A percentile compares a stretch with the other conserved stretches of the same genome.
Evolutionary conservation across 768 basidiomycete species (phyloP).

Genomic region (Russula emetica): DNA sequence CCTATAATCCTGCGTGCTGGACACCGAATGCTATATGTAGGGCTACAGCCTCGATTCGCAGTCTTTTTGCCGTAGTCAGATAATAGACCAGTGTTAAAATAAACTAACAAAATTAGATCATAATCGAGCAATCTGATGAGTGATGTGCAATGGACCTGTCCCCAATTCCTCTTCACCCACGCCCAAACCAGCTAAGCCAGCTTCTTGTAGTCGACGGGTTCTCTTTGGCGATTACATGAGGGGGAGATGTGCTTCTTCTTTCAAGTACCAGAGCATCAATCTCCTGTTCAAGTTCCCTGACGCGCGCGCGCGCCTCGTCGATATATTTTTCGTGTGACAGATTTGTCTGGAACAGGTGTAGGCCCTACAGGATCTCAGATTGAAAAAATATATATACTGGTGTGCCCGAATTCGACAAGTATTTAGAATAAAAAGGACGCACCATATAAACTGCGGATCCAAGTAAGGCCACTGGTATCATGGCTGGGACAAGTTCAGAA

Average conservation of each 20-base stretch:
- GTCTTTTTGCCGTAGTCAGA: not conserved
- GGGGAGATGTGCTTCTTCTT: not conserved
- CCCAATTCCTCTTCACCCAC: not conserved
- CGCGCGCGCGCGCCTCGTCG: constrained; percentile 51
- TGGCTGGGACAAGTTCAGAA: constrained; percentile 62
- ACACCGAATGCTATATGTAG: not conserved
- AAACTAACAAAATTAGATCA: not conserved
- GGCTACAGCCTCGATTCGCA: not conserved
- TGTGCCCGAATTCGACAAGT: not conserved
- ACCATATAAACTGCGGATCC: constrained; percentile 80
- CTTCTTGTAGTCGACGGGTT: not conserved
- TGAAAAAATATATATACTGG: too few species aligned
- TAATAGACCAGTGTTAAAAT: not conserved
- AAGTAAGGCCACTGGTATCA: constrained; percentile 73
- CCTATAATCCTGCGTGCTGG: not conserved
- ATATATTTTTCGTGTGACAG: constrained; percentile 71
- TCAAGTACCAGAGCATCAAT: constrained; percentile 38
- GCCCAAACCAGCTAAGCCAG: constrained; percentile 14
- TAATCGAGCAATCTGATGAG: constrained; percentile 5
- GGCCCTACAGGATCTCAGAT: constrained; percentile 42
- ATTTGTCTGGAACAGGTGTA: constrained; percentile 58
- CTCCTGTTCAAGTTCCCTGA: constrained; percentile 56
- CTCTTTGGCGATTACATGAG: not conserved
- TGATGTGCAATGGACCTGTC: not conserved
- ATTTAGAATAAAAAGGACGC: constrained; percentile 29